phyloP scores from a whole-genome alignment of 306 rosid species.

The Sesbania bispinosa region DNA sequence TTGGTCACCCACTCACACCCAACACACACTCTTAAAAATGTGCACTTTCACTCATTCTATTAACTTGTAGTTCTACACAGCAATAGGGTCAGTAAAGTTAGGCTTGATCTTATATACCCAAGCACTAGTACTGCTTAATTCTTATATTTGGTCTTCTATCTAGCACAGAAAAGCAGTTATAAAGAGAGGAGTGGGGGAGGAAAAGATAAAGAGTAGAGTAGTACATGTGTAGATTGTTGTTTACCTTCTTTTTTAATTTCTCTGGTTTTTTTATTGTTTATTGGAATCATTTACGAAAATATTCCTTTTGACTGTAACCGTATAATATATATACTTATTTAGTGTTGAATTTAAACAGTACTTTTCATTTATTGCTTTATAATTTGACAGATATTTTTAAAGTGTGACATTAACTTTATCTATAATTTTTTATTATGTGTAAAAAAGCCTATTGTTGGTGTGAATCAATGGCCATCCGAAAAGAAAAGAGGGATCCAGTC shows the following conservation, averaged over 20 bases:
- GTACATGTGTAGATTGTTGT: neutral
- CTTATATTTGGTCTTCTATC: conserved; percentile 34
- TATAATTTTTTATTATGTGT: neutral
- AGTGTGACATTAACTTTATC: neutral
- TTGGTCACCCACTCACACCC: conserved; percentile 49
- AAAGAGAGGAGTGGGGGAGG: neutral
- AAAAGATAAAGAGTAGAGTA: neutral
- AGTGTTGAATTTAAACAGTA: neutral
- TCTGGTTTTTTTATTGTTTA: neutral
- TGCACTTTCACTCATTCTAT: neutral
- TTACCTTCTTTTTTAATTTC: neutral
- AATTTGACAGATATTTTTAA: neutral
- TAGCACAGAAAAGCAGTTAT: conserved; percentile 14
- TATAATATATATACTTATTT: neutral
- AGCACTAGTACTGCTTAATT: neutral
- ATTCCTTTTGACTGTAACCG: conserved; percentile 22
- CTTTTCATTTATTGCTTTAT: conserved; percentile 1
- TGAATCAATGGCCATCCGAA: neutral
- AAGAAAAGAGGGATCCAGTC: neutral
- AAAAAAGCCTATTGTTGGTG: conserved; percentile 21
- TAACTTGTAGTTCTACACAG: conserved; percentile 26
- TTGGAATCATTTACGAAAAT: conserved; percentile 10
- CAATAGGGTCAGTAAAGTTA: conserved; percentile 40
- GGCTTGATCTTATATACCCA: conserved; percentile 29
- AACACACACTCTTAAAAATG: neutral